Base-by-base conservation (phyloP, 495 filamentous ascomycete species). In the Aspergillus funiculosus region DNA sequence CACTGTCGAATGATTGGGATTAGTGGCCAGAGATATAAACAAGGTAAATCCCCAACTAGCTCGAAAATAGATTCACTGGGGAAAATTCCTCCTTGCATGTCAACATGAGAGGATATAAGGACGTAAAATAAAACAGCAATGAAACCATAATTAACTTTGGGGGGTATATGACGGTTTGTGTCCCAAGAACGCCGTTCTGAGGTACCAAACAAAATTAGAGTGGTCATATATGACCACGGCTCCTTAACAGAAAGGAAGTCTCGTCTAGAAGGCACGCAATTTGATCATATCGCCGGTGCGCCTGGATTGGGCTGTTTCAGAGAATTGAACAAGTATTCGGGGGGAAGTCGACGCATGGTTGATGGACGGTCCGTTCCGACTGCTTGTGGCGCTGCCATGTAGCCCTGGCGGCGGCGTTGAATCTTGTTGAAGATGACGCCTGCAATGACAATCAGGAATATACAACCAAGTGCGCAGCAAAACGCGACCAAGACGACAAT, bases 401-500 rank as follows among this genome's bases (percentile, higher is more conserved):
- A 97, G 29, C 92, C 94, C 61, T 95, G 87, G 26, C 82, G 77
- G 64, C 79, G 81, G 54, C 89, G 83, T 56, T 92, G 85, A 32
- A 87, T 75, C 43, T 89, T 83, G 60, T 95, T 90, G 22, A 88
- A 71, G 43, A 94, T 68, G 43, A 97, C 76, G 45, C 92, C 92
- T 21, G 80, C 76, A 17, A 87, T 77, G 43, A 99, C 89, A 37
- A 99, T 79, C 30, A 95, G 71, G 65, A 96, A 86, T 58, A 90
- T 87, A 48, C 90, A 78, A 36, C 75, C 89, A 6, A 97, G 78
- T 0, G 92, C 82, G 49, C 92, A 87, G 35, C 85, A 94, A 43
- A 99, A 83, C n/a, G 81, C 84, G 35, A 99, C 90, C 22, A 99
- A 76, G 11, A 96, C 86, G 22, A 96, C 77, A 51, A 94, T 90